Percentiles rank a stretch among this genome's conserved stretches.
phyloP scores from a whole-genome alignment of 1,284 basidiomycete genomes.

The Marasmius tenuissimus region DNA sequence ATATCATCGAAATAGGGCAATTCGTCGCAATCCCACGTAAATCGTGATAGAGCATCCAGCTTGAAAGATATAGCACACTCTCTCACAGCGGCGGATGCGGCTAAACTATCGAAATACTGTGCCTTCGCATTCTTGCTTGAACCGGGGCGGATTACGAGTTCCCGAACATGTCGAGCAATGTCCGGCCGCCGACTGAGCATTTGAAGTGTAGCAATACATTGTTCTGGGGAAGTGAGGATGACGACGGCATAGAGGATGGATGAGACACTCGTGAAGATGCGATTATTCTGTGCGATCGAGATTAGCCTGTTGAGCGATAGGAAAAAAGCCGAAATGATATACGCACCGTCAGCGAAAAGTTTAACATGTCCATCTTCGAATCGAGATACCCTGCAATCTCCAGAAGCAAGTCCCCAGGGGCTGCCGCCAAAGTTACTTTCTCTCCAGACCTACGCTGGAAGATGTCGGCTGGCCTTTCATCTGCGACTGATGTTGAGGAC shows the following conservation, averaged over 20 bases:
- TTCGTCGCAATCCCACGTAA: slow-evolving; percentile 70
- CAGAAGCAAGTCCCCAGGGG: slow-evolving; percentile 63
- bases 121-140: slow-evolving; percentile 26
- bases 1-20: slow-evolving; percentile 65
- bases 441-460: neutral
- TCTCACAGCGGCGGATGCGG: slow-evolving; percentile 47
- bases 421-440: slow-evolving; percentile 10
- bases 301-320: slow-evolving; percentile 4
- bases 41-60: slow-evolving; percentile 62
- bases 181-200: slow-evolving; percentile 57
- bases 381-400: slow-evolving; percentile 59
- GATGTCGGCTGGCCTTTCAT: neutral
- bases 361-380: slow-evolving; percentile 51
- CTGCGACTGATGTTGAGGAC: neutral
- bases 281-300: slow-evolving; percentile 33
- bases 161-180: slow-evolving; percentile 64
- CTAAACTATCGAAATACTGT: slow-evolving; percentile 31
- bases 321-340: slow-evolving; percentile 1
- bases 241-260: slow-evolving; percentile 60
- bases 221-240: slow-evolving; percentile 48
- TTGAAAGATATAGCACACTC: slow-evolving; percentile 42
- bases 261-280: slow-evolving; percentile 51
- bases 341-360: slow-evolving; percentile 57
- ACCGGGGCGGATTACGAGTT: slow-evolving; percentile 50
- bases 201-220: slow-evolving; percentile 58